phyloP scores from a whole-genome alignment of 2,329 filamentous ascomycete species.

The Tolypocladium tundrense region DNA sequence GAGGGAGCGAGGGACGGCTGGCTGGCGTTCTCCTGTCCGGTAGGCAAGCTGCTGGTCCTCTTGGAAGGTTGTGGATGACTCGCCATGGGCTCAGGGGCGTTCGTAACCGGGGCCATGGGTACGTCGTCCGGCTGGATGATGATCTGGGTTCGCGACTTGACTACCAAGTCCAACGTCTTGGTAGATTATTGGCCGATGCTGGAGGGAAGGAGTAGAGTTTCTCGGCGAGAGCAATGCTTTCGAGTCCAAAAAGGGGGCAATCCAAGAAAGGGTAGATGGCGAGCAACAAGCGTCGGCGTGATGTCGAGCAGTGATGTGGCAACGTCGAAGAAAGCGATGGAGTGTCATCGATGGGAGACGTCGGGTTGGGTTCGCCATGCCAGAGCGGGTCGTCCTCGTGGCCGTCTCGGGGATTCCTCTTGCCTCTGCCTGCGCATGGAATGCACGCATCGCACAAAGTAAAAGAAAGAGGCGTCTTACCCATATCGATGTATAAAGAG shows the following conservation, averaged over 20 bases:
- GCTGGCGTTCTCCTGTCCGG: constrained; percentile 6
- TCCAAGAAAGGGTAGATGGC: constrained; percentile 38
- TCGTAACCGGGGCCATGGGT: constrained; percentile 6
- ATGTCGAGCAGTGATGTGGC: constrained; percentile 18
- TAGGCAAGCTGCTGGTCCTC: constrained; percentile 23
- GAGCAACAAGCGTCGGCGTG: constrained; percentile 24
- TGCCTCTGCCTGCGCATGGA: constrained; percentile 15
- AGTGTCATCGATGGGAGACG: constrained; percentile 1
- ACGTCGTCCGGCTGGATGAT: constrained; percentile 33
- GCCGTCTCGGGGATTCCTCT: constrained; percentile 7
- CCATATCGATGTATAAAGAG: constrained; percentile 30
- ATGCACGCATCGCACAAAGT: constrained; percentile 6
- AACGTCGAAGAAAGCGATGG: constrained; percentile 9
- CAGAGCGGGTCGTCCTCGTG: constrained; percentile 10
- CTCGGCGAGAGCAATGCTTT: constrained; percentile 13
- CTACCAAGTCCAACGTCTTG: constrained; percentile 11
- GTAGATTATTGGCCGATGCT: not conserved
- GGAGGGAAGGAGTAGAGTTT: constrained; percentile 7
- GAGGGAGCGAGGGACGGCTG: constrained; percentile 3
- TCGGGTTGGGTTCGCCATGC: constrained; percentile 3
- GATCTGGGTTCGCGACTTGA: constrained; percentile 35
- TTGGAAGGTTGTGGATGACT: constrained; percentile 11
- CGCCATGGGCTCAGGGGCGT: constrained; percentile 6
- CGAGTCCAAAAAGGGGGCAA: constrained; percentile 22
- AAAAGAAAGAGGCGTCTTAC: constrained; percentile 26